A percentile compares a stretch with the other conserved stretches of the same genome.
These are phyloP conservation scores for Conoideocrella luteorostrata DNA, from an alignment of 2,329 filamentous ascomycete genomes.

Conservation along the genomic window DNA sequence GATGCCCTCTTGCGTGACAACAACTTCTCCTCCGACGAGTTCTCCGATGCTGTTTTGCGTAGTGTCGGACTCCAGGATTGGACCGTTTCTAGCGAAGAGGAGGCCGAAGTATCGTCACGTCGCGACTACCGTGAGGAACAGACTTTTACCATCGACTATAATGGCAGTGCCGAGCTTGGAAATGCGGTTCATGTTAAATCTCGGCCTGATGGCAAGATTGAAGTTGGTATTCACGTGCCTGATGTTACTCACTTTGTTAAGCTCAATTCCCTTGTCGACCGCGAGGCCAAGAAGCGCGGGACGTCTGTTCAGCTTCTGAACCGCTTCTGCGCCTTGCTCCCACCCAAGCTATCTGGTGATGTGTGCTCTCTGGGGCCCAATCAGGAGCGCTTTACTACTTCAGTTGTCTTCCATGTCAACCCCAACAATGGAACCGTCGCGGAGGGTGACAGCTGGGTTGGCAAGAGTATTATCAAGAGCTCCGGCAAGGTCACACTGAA, in stretches of 20 bases:
- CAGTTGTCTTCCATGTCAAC: slow-evolving; percentile 88
- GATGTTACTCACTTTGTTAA: slow-evolving; percentile 98
- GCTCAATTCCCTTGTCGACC: slow-evolving; percentile 87
- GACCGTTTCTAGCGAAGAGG: slow-evolving; percentile 78
- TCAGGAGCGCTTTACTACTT: slow-evolving; percentile 86
- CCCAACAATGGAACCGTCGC: slow-evolving; percentile 69
- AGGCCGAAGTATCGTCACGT: slow-evolving; percentile 63
- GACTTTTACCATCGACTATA: slow-evolving; percentile 87
- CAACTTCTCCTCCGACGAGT: slow-evolving; percentile 96
- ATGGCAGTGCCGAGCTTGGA: slow-evolving; percentile 80
- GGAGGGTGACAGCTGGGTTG: slow-evolving; percentile 88
- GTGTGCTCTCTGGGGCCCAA: slow-evolving; percentile 81
- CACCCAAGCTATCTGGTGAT: slow-evolving; percentile 75
- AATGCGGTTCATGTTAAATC: slow-evolving; percentile 90
- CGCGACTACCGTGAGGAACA: slow-evolving; percentile 87
- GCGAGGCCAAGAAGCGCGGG: slow-evolving; percentile 95
- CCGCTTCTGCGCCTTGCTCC: slow-evolving; percentile 79
- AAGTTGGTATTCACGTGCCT: slow-evolving; percentile 91
- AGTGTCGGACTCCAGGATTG: slow-evolving; percentile 90
- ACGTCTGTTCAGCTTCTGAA: slow-evolving; percentile 94
- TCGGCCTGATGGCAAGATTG: slow-evolving; percentile 75
- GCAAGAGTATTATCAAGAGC: slow-evolving; percentile 90
- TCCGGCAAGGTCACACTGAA: slow-evolving; percentile 76
- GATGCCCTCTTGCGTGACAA: slow-evolving; percentile 96
- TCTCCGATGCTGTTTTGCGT: slow-evolving; percentile 90